These are phyloP conservation scores for Prunus davidiana DNA, from an alignment of 306 rosid species.

Conservation along the genomic window DNA sequence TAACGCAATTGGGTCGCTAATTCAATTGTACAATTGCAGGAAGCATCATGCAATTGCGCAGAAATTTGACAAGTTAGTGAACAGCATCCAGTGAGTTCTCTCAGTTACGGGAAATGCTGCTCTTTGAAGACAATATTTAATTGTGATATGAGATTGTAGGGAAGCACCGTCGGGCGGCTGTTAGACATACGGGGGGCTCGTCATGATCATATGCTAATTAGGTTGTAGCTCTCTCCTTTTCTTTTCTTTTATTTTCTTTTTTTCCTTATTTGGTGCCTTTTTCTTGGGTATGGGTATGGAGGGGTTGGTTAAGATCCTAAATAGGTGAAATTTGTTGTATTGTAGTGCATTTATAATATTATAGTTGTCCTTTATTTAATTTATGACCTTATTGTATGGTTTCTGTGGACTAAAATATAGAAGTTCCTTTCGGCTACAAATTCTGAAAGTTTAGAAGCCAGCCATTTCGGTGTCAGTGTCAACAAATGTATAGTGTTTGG, in stretches of 20 bases:
- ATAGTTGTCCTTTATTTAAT: background rate
- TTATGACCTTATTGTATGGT: background rate
- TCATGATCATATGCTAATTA: background rate
- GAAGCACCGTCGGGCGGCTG: background rate
- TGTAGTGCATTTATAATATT: background rate
- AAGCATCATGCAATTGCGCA: conserved; percentile 43
- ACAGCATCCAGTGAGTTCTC: conserved; percentile 20
- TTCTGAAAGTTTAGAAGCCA: background rate
- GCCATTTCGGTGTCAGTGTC: background rate
- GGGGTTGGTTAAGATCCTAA: background rate
- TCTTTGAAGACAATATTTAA: background rate
- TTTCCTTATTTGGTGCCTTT: background rate
- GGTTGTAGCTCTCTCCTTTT: background rate
- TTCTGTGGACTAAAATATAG: background rate
- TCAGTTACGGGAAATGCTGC: background rate
- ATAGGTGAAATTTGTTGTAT: background rate
- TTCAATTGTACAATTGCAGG: conserved; percentile 54
- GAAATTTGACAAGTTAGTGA: conserved; percentile 63
- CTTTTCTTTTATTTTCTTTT: background rate
- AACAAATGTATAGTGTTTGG: background rate
- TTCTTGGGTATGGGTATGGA: background rate
- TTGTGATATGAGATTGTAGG: background rate
- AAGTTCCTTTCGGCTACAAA: background rate
- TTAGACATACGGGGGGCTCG: background rate
- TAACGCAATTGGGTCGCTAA: conserved; percentile 57